Evolutionary conservation across 2,329 filamentous ascomycete genomes (phyloP).

Genomic region (Aspergillus glaucus): DNA sequence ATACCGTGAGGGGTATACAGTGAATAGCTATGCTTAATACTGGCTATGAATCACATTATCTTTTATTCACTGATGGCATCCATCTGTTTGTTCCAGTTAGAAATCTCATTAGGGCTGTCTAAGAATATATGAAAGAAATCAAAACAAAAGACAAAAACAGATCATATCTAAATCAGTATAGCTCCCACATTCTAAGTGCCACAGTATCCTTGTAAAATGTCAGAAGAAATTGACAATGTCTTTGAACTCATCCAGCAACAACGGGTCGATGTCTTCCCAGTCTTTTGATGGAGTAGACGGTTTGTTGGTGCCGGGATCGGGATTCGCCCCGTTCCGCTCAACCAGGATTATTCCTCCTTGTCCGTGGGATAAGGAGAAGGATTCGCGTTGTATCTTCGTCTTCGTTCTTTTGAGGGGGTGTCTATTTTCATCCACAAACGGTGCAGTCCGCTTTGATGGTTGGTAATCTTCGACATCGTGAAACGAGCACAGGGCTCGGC

Average conservation of each 20-base stretch:
- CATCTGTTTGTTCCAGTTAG: too few species aligned
- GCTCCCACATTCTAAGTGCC: neutral
- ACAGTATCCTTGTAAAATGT: neutral
- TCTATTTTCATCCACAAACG: neutral
- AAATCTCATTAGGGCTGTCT: too few species aligned
- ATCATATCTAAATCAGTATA: neutral
- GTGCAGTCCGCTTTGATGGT: neutral
- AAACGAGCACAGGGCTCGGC: neutral
- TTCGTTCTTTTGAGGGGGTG: neutral
- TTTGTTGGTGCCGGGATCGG: neutral
- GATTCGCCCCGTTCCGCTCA: constrained; percentile 6
- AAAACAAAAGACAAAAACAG: neutral
- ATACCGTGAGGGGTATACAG: too few species aligned
- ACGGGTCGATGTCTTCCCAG: constrained; percentile 34
- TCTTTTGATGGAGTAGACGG: constrained; percentile 1
- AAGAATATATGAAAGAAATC: too few species aligned
- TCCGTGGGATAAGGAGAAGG: neutral
- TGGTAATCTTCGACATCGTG: neutral
- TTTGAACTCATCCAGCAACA: constrained; percentile 35
- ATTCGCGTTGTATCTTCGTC: neutral
- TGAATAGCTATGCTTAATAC: too few species aligned
- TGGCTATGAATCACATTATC: too few species aligned
- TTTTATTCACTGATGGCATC: too few species aligned
- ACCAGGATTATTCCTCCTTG: neutral
- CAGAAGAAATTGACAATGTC: constrained; percentile 35